Evolutionary conservation across 148 eudicot genomes (phyloP).

Genomic region (Persicaria tinctoria): DNA sequence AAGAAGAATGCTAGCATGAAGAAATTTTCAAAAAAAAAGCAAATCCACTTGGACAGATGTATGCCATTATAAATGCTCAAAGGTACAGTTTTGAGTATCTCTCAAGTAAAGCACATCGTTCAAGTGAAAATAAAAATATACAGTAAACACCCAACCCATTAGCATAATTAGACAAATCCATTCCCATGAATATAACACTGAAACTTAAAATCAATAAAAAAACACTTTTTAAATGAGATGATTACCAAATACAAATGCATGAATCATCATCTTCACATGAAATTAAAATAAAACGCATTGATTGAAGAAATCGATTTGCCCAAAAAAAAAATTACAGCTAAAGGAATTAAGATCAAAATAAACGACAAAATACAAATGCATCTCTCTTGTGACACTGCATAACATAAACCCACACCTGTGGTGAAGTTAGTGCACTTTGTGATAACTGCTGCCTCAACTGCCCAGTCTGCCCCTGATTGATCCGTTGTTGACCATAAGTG

Average conservation of each 20-base stretch:
- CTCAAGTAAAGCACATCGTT: neutral
- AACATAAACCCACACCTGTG: slow-evolving; percentile 44
- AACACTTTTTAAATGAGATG: neutral
- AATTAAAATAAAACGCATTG: neutral
- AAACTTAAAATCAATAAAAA: neutral
- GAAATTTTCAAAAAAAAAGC: too few relatives aligned
- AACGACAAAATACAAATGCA: neutral
- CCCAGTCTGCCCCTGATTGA: slow-evolving; percentile 34
- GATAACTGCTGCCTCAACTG: slow-evolving; percentile 52
- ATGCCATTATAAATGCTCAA: neutral
- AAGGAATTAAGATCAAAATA: neutral
- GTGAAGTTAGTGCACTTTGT: slow-evolving; percentile 52
- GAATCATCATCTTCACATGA: neutral
- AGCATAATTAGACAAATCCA: neutral
- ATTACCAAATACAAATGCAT: neutral
- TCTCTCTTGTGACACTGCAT: neutral
- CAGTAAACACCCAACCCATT: neutral
- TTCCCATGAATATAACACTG: neutral
- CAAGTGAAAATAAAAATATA: neutral
- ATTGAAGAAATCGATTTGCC: neutral
- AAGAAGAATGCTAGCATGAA: neutral
- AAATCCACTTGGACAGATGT: neutral
- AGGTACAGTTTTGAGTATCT: neutral
- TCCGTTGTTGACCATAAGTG: slow-evolving; percentile 53
- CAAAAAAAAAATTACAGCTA: neutral